Evolutionary conservation across 805 yeast genomes (phyloP), one percentile per base, ranked within the genome.

Genomic region (Cyberlindnera xishuangbannaensis): DNA sequence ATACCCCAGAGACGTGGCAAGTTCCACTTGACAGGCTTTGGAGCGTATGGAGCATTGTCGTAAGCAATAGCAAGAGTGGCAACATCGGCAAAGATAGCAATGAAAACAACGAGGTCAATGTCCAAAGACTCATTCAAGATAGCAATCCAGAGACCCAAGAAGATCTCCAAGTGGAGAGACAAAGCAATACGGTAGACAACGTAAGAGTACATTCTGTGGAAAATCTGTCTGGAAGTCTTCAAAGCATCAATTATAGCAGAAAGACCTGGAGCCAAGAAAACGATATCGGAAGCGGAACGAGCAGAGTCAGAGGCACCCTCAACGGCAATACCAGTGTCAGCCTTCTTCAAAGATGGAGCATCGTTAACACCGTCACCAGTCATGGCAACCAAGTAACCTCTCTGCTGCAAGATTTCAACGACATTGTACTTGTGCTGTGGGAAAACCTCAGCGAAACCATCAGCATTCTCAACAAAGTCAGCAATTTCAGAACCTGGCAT

Each of bases 301-400:
- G 95, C 95, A 66, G 95, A 90, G 71, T 85, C 95, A 53, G 95
- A 83, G 58, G 95, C 88, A 80, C 95, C 95, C 73, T 86, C 95
- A 65, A 86, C 95, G 59, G 97, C 96, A 73, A 87, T 87, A 81
- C 97, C 97, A 51, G 84, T 78, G 59, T 80, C 87, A 55, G 94
- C 95, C 77, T 86, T 86, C 86, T 86, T 86, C 70, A 86, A 77
- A 48, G 95, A 86, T 59, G 96, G 96, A 57, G 95, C 95, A 71
- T 86, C 96, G 75, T 86, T 86, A 63, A 86, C 95, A 84, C 96
- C 96, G 64, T 86, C 96, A 83, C 96, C 96, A 74, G 96, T 86
- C 96, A 86, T 86, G 68, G 95, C 96, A 70, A 87, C 95, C 70
- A 86, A 76, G 80, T 83, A 85, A 69, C 95, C 95, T 77, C 95